Conservation (phyloP, 805 yeast species). For the Wilhelminamyces savonicus region DNA sequence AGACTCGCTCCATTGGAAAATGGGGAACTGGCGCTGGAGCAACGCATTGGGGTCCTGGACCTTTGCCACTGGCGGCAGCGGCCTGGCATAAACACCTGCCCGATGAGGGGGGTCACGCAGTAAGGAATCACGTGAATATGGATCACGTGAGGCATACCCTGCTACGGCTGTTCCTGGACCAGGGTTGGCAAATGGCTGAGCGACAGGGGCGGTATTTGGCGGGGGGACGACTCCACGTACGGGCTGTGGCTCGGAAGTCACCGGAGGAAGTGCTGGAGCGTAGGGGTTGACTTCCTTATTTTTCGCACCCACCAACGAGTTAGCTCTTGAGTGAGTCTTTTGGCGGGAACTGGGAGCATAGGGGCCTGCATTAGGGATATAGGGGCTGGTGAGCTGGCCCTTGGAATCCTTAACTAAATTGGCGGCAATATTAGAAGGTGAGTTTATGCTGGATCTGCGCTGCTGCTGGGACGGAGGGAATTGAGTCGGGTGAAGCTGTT, state of each 20-base stretch:
- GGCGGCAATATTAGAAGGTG: neutral
- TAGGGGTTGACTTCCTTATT: slow-evolving; percentile 37
- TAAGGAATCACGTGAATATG: no score
- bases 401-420: slow-evolving; percentile 9
- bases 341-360: slow-evolving; percentile 33
- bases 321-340: slow-evolving; percentile 33
- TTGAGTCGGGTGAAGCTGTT: neutral
- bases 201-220: no score
- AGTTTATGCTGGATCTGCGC: neutral
- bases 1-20: slow-evolving; percentile 55
- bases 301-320: slow-evolving; percentile 33
- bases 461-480: neutral
- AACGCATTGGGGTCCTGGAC: slow-evolving; percentile 49
- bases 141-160: no score
- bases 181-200: slow-evolving; percentile 7
- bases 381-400: slow-evolving; percentile 28
- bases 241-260: no score
- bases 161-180: slow-evolving; percentile 1
- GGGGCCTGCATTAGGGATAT: slow-evolving; percentile 39
- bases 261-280: slow-evolving; percentile 24
- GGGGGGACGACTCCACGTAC: no score
- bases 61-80: slow-evolving; percentile 4
- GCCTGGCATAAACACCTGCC: no score
- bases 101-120: neutral
- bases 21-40: slow-evolving; percentile 62